Base-by-base conservation (phyloP, 2,329 filamentous ascomycete genomes). In the Colletotrichum caudatum region DNA sequence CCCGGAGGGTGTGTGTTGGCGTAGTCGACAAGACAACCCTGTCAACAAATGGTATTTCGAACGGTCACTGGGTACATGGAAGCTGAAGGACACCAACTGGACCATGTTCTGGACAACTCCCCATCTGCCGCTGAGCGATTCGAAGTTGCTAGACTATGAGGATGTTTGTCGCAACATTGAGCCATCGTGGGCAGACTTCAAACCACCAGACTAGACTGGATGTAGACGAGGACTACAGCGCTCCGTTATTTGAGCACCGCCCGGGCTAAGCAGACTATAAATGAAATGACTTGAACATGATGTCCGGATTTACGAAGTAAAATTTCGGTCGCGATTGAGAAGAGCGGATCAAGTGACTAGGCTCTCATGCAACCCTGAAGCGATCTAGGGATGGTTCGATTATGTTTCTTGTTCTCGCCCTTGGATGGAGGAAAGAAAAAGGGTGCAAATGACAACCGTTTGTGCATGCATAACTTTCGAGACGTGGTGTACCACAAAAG, bases 11-110 rank as follows among this genome's bases (percentile, higher is more conserved):
- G 93, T 98, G 1, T 97, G 95, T 78, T 99, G 96, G 96, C 87
- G 95, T 68, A 97, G 93, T 79, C 87, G 96, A 63, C 92, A 92
- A 78, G 90, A 95, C 78, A 98, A 99, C 78, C 95, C 95, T 0
- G 96, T 99, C 5, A 99, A 99, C 79, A 98, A 98, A 80, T 99
- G 96, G 96, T 99, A 99, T 80, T 98, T 98, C 82, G 96, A 99
- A 82, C 88, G 96, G 59, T 94, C 93, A 2, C 84, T 89, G 59
- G 96, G 96, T 0, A 95, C 91, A 2, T 93, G 91, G 87, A 96
- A 97, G 82, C 83, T 99, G 48, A 86, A 88, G 0, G 90, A 89
- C n/a, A 93, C 89, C 57, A 92, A 95, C 76, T 99, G 96, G 96
- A 94, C 94, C 4, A 98, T 98, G 94, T 99, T 99, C 78, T 99